A percentile compares a stretch with the other conserved stretches of the same genome.
phyloP scores from a whole-genome alignment of 345 rosid species.

The Gossypium sturtianum region DNA sequence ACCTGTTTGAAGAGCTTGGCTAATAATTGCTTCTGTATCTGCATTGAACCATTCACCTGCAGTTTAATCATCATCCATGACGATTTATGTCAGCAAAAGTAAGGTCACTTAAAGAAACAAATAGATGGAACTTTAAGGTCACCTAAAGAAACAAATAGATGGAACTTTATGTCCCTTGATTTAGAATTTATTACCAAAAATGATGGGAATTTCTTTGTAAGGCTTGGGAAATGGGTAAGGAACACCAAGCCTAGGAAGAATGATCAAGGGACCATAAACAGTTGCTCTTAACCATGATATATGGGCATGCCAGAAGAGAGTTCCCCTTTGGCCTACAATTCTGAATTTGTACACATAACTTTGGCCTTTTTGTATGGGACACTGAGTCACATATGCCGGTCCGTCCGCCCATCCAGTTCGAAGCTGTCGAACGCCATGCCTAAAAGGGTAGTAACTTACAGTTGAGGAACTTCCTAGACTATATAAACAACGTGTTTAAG shows the following conservation, averaged over 20 bases:
- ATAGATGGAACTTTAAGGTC: background rate
- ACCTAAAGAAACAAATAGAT: background rate
- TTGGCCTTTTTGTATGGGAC: constrained; percentile 48
- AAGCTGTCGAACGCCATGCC: constrained; percentile 58
- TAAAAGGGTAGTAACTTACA: background rate
- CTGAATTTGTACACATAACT: constrained; percentile 52
- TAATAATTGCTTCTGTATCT: constrained; percentile 63
- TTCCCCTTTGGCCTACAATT: constrained; percentile 45
- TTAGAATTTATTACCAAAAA: constrained; percentile 32
- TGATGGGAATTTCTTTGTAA: constrained; percentile 61
- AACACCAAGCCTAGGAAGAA: constrained; percentile 49
- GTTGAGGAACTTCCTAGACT: background rate
- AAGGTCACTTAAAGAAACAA: background rate
- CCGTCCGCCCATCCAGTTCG: constrained; percentile 51
- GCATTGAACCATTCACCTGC: constrained; percentile 80
- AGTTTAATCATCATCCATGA: background rate
- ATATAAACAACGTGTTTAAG: background rate
- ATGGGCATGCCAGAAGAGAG: constrained; percentile 49
- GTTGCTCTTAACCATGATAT: constrained; percentile 67
- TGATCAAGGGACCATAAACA: constrained; percentile 57
- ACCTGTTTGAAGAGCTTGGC: constrained; percentile 64
- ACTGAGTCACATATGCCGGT: constrained; percentile 46
- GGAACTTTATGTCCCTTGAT: too few species aligned
- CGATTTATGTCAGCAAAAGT: background rate
- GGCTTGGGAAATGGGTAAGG: constrained; percentile 64